A percentile compares a stretch with the other conserved stretches of the same genome.
phyloP scores from a whole-genome alignment of 2,329 filamentous ascomycete genomes.

The Grosmannia clavigera region DNA sequence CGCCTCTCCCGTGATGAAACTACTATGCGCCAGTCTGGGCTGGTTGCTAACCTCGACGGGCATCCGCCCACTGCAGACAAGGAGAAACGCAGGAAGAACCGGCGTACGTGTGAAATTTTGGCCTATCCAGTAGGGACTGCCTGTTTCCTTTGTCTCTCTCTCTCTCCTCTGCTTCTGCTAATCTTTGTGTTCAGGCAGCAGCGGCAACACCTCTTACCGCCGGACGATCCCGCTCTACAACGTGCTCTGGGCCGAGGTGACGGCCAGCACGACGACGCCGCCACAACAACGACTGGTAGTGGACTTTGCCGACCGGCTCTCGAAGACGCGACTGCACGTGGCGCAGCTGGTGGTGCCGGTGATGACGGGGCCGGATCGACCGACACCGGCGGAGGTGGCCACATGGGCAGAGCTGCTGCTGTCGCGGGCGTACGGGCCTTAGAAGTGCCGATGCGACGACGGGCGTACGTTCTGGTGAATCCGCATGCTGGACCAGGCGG shows the following conservation, averaged over 20 bases:
- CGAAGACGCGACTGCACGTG: constrained; percentile 32
- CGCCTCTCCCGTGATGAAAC: not conserved
- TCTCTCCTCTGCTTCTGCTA: not conserved
- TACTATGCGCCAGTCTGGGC: not conserved
- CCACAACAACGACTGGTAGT: constrained; percentile 43
- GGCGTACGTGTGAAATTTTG: constrained; percentile 8
- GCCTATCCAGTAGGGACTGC: constrained; percentile 2
- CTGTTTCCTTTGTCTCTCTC: not conserved
- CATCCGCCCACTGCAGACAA: constrained; percentile 7
- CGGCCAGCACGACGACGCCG: constrained; percentile 25
- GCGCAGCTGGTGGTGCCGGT: constrained; percentile 1
- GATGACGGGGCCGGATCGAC: constrained; percentile 13
- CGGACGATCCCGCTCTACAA: constrained; percentile 61
- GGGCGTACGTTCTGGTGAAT: constrained; percentile 82
- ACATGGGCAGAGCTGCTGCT: constrained; percentile 55
- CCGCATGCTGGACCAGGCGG: constrained; percentile 76
- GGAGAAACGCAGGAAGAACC: constrained; percentile 12
- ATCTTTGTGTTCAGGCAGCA: not conserved
- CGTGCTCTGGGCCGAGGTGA: constrained; percentile 65
- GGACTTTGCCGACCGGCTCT: constrained; percentile 53
- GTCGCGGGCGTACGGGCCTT: constrained; percentile 57
- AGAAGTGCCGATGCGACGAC: constrained; percentile 51
- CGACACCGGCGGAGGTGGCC: constrained; percentile 31
- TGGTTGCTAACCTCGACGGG: not conserved
- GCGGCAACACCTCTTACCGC: constrained; percentile 1